Evolutionary conservation across 805 yeast species (phyloP), one percentile per base, ranked within the genome.

Genomic region (Lachancea quebecensis): DNA sequence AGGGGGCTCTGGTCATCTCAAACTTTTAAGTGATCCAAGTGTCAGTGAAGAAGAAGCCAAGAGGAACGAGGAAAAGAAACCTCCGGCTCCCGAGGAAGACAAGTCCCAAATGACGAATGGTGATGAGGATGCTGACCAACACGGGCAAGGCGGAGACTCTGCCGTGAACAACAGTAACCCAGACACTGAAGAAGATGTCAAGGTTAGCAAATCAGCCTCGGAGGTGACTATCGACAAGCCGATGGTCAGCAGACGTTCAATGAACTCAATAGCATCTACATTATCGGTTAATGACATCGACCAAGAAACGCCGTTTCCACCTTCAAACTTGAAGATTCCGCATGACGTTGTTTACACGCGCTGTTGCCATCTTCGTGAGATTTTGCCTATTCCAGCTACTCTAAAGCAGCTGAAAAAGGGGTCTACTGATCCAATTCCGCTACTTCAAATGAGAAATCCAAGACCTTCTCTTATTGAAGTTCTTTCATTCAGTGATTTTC

Each of bases 351-450:
- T 90, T 58, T 90, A 90, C 65, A 87, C 96, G 1, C 71, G 97
- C 52, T 91, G 97, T 63, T 90, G 97, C 61, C 97, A 90, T 63
- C 69, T 90, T 47, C 72, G 97, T 45, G 97, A 90, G 57, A 90
- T 90, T 46, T 64, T 90, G 49, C 97, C 98, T 1, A 90, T 90
- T 41, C 91, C 95, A 2, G 91, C 95, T 2, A 88, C 91, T 6
- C 59, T 86, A 54, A 83, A 84, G 57, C 95, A 87, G 59, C 75
- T 88, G 47, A 81, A 81, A 57, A 57, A 67, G 9, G 93, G 90
- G 1, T 78, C 90, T 1, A 74, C 79, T 42, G 85, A 85, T n/a
- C 95, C 96, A 1, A 69, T 90, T n/a, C 82, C 93, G 1, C 55
- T 80, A 10, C 60, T 90, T 43, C 90, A 84, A 54, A 62, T 91